phyloP scores from a whole-genome alignment of 2,329 filamentous ascomycete species.

The Penicillium sclerotigenum region DNA sequence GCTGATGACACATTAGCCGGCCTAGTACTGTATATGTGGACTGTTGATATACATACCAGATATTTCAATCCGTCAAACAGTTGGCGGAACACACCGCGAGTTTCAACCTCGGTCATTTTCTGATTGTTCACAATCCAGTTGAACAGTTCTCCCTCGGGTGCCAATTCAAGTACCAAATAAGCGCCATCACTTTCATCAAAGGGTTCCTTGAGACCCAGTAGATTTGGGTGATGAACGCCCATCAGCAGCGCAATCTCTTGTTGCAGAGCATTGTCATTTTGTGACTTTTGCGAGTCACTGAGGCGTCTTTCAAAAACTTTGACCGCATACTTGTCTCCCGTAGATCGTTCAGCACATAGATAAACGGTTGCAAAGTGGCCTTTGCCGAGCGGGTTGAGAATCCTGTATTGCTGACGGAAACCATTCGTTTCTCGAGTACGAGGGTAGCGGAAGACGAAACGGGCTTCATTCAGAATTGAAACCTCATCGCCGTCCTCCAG shows the following conservation, averaged over 20 bases:
- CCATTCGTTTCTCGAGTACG: conserved; percentile 67
- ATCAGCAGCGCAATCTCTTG: conserved; percentile 96
- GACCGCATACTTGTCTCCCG: conserved; percentile 80
- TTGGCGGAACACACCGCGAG: conserved; percentile 83
- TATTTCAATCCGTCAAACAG: conserved; percentile 94
- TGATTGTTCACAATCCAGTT: conserved; percentile 90
- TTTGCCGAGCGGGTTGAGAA: conserved; percentile 83
- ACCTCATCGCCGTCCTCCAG: conserved; percentile 89
- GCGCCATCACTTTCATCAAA: conserved; percentile 90
- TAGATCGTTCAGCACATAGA: conserved; percentile 79
- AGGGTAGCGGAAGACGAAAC: conserved; percentile 91
- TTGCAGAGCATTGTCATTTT: conserved; percentile 73
- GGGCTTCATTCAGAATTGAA: conserved; percentile 75
- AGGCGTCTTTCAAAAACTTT: conserved; percentile 89
- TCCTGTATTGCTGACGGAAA: conserved; percentile 82
- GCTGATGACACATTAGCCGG: conserved; percentile 54
- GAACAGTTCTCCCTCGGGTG: conserved; percentile 90
- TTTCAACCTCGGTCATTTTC: conserved; percentile 79
- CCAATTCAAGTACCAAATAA: conserved; percentile 86
- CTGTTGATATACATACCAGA: conserved; percentile 60
- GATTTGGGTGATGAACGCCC: conserved; percentile 92
- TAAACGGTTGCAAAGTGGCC: conserved; percentile 95
- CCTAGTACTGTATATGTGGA: neutral
- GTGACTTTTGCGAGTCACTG: conserved; percentile 77
- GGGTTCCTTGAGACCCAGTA: conserved; percentile 90